Base-by-base conservation (phyloP, 2,329 filamentous ascomycete species). In the Aspergillus luchuensis region DNA sequence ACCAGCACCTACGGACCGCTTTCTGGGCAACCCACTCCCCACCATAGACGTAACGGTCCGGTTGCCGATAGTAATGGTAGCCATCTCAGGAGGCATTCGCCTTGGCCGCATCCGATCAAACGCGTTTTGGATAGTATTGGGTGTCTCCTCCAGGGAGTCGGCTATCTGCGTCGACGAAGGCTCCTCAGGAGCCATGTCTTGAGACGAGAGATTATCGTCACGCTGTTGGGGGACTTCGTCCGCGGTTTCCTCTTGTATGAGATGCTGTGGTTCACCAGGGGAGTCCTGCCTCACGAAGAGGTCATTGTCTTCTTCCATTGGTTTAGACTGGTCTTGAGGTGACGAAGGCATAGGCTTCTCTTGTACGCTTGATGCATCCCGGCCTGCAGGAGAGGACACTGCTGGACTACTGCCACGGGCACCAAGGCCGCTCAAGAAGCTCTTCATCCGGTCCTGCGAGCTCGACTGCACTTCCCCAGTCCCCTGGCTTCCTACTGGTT, bases 31-130 rank as follows among this genome's bases (percentile, higher is more conserved):
- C 53, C 84, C 80, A 53, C 81, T 84, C 1, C 89, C 89, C 65
- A 92, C 82, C 33, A 87, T 82, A 19, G 87, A 88, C 0, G 85
- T 89, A 5, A 87, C 82, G 0, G 88, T 91, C 49, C 82, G 84
- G 63, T 88, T 82, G 1, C 90, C 91, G 57, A 94, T 86, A 0
- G 89, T 92, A 51, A 94, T 90, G 2, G 89, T 91, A 19, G 90
- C 90, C 55, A 88, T 79, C 67, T 91, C 87, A 28, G 83, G 77
- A 1, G 84, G 83, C 2, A 83, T 78, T 36, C 89, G 83, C 70
- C 86, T 89, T 1, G 84, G 82, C 15, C 87, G 81, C 85, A 89
- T 88, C 17, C 84, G 81, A 71, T 88, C 85, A 66, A 88, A 88
- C 1, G 87, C 87, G 69, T 83, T 87, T 55, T 84, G 82, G 23